Base-by-base conservation (phyloP, 768 basidiomycete genomes). In the Daedaleopsis nitida region DNA sequence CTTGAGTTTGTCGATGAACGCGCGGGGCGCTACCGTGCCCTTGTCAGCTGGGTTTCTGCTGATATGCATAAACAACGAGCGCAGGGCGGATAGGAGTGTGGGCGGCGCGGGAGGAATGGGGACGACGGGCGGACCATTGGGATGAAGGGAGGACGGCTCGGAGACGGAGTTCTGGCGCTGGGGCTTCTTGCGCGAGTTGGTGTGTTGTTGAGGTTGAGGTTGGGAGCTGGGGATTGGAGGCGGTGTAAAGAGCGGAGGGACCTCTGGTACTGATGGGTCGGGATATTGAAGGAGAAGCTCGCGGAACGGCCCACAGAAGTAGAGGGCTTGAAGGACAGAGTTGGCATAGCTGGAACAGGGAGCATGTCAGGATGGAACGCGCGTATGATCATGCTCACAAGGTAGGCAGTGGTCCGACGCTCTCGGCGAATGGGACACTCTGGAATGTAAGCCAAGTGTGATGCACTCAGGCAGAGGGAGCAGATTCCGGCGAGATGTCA, bases 251-350 rank as follows among this genome's bases (percentile, higher is more conserved):
- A 69, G 72, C 43, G 63, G 70, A 8, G 74, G 72, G 63, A 70
- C 77, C 63, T 69, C 77, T 59, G 73, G 78, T 57, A 72, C 71
- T 58, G 80, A 84, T 55, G 76, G 76, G 75, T 86, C 90, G 55
- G 77, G 68, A 61, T 81, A 80, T 66, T 89, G 91, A n/a, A 90
- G 76, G 66, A 98, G 81, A 59, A 97, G 91, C 52, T 96, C 90
- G 53, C 96, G 85, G 73, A 99, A 98, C 1, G 96, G 96, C 23
- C 84, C 77, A 73, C 95, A 98, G 74, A 96, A 96, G 78, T 98
- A 99, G 57, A 98, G 84, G 0, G 97, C 89, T 74, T 99, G 96
- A 16, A 99, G 82, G 23, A 99, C 94, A n/a, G 96, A 97, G 76
- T 98, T 99, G 78, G 91, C 95, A 75, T 99, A 99, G 77, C 95